phyloP scores from a whole-genome alignment of 441 rosid genomes.

The Gossypium trilobum region DNA sequence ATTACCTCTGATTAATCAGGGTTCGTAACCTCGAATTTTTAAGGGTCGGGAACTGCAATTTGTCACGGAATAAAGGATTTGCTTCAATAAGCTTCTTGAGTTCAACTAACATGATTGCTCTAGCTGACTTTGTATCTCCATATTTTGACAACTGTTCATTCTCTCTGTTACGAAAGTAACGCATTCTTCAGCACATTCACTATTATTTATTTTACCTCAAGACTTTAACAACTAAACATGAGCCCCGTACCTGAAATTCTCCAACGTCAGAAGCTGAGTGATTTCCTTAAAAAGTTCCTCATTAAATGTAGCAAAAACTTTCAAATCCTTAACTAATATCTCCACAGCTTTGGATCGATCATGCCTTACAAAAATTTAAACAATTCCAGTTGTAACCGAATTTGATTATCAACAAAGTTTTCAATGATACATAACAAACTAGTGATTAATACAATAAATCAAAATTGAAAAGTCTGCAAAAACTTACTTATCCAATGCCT shows the following conservation, averaged over 20 bases:
- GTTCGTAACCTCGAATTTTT: conserved; percentile 78
- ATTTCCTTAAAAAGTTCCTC: conserved; percentile 97
- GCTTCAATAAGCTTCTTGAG: conserved; percentile 97
- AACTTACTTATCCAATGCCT: conserved; percentile 87
- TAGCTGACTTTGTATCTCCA: conserved; percentile 89
- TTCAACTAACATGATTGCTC: conserved; percentile 90
- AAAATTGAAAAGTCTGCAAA: neutral
- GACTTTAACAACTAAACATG: conserved; percentile 2
- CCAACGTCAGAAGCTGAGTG: conserved; percentile 83
- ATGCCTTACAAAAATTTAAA: conserved; percentile 41
- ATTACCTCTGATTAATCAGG: conserved; percentile 84
- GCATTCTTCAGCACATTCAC: conserved; percentile 13
- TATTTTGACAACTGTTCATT: conserved; percentile 92
- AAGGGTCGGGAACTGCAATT: conserved; percentile 83
- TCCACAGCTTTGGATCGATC: conserved; percentile 92
- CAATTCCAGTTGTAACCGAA: conserved; percentile 4
- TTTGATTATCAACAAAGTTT: neutral
- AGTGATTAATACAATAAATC: neutral
- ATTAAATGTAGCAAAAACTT: conserved; percentile 86
- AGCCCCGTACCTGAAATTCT: conserved; percentile 60
- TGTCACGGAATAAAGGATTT: conserved; percentile 86
- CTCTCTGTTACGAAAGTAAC: conserved; percentile 45
- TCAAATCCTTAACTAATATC: conserved; percentile 79
- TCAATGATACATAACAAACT: neutral
- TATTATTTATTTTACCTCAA: neutral